Evolutionary conservation across 345 rosid species (phyloP), one percentile per base, ranked within the genome.

Genomic region (Aurinia saxatilis): DNA sequence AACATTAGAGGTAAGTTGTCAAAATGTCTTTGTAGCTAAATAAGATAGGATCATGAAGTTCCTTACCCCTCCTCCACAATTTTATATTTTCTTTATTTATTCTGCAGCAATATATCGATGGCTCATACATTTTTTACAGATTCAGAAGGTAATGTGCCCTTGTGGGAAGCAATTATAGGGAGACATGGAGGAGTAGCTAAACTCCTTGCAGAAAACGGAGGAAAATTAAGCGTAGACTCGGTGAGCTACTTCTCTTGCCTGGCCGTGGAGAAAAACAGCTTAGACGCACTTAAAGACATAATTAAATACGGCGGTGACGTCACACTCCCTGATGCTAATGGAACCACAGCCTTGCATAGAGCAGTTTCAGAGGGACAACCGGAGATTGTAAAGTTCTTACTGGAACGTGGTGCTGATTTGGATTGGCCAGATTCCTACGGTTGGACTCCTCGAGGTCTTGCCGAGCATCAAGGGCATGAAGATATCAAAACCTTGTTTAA

Each of bases 121-220:
- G n/a, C 12, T 44, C 0, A 0, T 54, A 5, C n/a, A 54, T 10
- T 13, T 6, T 33, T 4, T 31, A 9, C 87, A 91, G 98, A 91
- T 77, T 69, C 80, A 1, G 92, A 88, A 77, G 95, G 96, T 37
- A 86, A 57, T 41, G 82, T 91, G 18, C 87, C 98, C 0, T 64
- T 91, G 33, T 91, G 95, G 98, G 96, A 88, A 70, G 96, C 98
- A 57, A 69, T 91, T 42, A 29, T 63, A 50, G 92, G 88, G 48
- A 63, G 75, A 53, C 92, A 88, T 50, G 55, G 80, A 27, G 50
- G 57, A 1, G 76, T 82, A 46, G 57, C 75, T 8, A 80, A 82
- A 54, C 77, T 83, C 33, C 80, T 91, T 0, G 45, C 67, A 3
- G 85, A 88, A 39, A 91, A 84, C 30, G 91, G 92, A 0, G 96